Percentiles rank a stretch among this genome's conserved stretches.
Evolutionary conservation across 805 yeast genomes (phyloP).

Genomic region (Tetrapisispora namnaoensis): DNA sequence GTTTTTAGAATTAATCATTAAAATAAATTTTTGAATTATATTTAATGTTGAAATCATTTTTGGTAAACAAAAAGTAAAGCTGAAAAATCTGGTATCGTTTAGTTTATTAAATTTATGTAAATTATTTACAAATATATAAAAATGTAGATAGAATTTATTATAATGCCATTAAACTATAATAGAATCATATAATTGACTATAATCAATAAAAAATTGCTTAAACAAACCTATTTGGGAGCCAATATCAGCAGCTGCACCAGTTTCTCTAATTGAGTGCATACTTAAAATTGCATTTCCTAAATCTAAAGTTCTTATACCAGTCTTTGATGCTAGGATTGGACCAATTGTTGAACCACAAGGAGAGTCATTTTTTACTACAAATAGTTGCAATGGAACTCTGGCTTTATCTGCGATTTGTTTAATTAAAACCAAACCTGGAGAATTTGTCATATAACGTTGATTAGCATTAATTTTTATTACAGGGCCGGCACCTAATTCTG

Average conservation of each 20-base stretch:
- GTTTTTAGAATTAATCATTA: no score
- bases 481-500: constrained; percentile 79
- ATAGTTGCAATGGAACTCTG: constrained; percentile 76
- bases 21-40: no score
- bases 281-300: constrained; percentile 86
- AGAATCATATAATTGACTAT: constrained; percentile 26
- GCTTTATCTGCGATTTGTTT: constrained; percentile 60
- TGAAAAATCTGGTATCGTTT: no score
- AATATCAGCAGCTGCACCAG: constrained; percentile 74
- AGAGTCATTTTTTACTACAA: constrained; percentile 87
- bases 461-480: constrained; percentile 90
- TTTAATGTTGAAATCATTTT: no score
- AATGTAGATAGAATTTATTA: neutral
- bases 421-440: constrained; percentile 74
- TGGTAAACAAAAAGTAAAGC: no score
- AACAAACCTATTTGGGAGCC: constrained; percentile 53
- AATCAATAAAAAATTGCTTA: constrained; percentile 47
- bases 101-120: neutral
- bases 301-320: constrained; percentile 82
- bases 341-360: constrained; percentile 97
- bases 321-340: constrained; percentile 78
- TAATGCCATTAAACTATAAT: constrained; percentile 28
- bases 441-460: constrained; percentile 90
- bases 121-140: no score
- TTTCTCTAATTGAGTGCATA: constrained; percentile 91